These are phyloP conservation scores for Epichloe typhina DNA, from an alignment of 2,329 filamentous ascomycete genomes.

Conservation along the genomic window DNA sequence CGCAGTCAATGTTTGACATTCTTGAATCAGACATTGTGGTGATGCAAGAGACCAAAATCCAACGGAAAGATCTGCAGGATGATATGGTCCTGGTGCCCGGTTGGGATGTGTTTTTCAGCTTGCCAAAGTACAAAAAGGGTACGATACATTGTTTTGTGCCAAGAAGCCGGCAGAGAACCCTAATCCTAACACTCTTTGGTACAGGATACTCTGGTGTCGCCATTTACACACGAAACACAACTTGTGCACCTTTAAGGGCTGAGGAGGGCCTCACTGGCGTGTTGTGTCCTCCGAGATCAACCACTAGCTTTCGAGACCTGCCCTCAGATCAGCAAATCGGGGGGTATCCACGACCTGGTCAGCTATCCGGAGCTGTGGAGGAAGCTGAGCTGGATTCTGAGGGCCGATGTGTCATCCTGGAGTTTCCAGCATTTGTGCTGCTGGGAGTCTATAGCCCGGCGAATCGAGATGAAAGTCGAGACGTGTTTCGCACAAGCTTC, in stretches of 20 bases:
- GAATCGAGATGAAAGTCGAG: slow-evolving; percentile 69
- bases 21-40: slow-evolving; percentile 86
- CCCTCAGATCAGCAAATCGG: slow-evolving; percentile 67
- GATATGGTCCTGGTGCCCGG: slow-evolving; percentile 92
- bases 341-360: slow-evolving; percentile 68
- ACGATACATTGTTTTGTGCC: slow-evolving; percentile 7
- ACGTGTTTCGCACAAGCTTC: slow-evolving; percentile 72
- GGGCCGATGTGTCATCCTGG: slow-evolving; percentile 78
- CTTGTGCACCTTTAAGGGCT: slow-evolving; percentile 73
- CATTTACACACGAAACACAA: slow-evolving; percentile 82
- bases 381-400: slow-evolving; percentile 70
- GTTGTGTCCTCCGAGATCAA: slow-evolving; percentile 59
- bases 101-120: slow-evolving; percentile 93
- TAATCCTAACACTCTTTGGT: background rate
- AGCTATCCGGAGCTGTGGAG: slow-evolving; percentile 53
- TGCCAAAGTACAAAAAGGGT: slow-evolving; percentile 91
- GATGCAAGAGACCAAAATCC: slow-evolving; percentile 94
- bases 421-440: slow-evolving; percentile 90
- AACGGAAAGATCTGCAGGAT: slow-evolving; percentile 79
- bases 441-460: slow-evolving; percentile 89
- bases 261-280: slow-evolving; percentile 89
- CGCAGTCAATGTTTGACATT: slow-evolving; percentile 80
- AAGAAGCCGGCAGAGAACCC: background rate
- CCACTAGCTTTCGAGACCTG: slow-evolving; percentile 60
- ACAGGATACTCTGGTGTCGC: slow-evolving; percentile 89